These are phyloP conservation scores for Penicillium waksmanii DNA, from an alignment of 495 filamentous ascomycete genomes.

Conservation along the genomic window DNA sequence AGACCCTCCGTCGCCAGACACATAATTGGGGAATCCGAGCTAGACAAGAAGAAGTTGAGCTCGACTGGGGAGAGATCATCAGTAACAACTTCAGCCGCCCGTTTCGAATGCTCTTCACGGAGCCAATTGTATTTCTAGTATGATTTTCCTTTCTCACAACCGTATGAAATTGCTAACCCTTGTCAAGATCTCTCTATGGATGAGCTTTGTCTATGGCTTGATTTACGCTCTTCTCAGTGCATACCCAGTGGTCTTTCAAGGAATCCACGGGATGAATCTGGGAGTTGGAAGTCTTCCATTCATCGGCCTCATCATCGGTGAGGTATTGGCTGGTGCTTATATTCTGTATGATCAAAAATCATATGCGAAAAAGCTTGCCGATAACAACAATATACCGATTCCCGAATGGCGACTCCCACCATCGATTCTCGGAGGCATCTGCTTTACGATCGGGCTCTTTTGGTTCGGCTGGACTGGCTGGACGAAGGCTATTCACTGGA, in stretches of 20 bases:
- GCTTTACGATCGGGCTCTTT: slow-evolving; percentile 58
- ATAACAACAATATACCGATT: slow-evolving; percentile 39
- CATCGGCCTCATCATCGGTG: slow-evolving; percentile 45
- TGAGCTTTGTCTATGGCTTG: slow-evolving; percentile 51
- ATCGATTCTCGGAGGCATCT: slow-evolving; percentile 51
- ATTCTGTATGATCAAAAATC: slow-evolving; percentile 30
- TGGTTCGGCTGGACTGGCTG: slow-evolving; percentile 51
- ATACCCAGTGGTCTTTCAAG: slow-evolving; percentile 46
- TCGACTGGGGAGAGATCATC: slow-evolving; percentile 45
- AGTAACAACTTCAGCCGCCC: slow-evolving; percentile 48
- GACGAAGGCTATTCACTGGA: slow-evolving; percentile 40
- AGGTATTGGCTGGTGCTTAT: slow-evolving; percentile 36
- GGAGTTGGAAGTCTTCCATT: slow-evolving; percentile 45
- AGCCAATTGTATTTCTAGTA: slow-evolving; percentile 40
- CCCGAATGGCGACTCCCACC: slow-evolving; percentile 45
- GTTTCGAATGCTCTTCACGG: slow-evolving; percentile 50
- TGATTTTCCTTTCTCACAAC: not conserved
- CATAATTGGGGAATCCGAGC: slow-evolving; percentile 55
- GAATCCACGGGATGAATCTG: slow-evolving; percentile 41
- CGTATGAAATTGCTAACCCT: too few relatives aligned
- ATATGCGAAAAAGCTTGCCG: slow-evolving; percentile 35
- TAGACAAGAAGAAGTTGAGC: slow-evolving; percentile 51
- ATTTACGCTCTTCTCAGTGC: slow-evolving; percentile 47
- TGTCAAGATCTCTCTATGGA: slow-evolving; percentile 45
- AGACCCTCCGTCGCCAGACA: slow-evolving; percentile 44